Conservation (phyloP, 2,329 filamentous ascomycete species). For the Phyllosticta citriasiana region DNA sequence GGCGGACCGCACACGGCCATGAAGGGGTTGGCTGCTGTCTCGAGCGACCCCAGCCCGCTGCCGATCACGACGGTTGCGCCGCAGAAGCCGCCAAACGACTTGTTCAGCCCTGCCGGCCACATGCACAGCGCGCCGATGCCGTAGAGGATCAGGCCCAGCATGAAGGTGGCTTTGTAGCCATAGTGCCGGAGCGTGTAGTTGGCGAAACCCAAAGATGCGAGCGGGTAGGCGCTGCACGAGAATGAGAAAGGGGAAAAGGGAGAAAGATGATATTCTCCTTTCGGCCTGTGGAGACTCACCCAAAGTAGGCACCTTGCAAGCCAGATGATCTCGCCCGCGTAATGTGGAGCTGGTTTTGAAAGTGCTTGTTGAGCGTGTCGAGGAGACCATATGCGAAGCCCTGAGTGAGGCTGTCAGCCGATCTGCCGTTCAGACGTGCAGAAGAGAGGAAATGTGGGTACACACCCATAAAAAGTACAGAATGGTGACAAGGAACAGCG, state of each 20-base stretch:
- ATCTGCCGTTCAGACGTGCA: not conserved
- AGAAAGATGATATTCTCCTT: not conserved
- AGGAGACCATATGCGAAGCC: constrained; percentile 48
- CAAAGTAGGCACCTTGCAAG: constrained; percentile 41
- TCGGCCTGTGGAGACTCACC: constrained; percentile 12
- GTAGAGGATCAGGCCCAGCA: constrained; percentile 45
- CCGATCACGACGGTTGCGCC: constrained; percentile 48
- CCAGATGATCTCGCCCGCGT: constrained; percentile 35
- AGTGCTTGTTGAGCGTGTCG: constrained; percentile 44
- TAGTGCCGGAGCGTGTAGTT: constrained; percentile 41
- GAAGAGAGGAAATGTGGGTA: constrained; percentile 10
- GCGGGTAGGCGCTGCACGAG: constrained; percentile 32
- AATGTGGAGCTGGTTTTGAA: constrained; percentile 35
- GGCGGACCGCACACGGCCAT: constrained; percentile 48
- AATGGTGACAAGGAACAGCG: constrained; percentile 55
- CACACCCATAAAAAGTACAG: constrained; percentile 57
- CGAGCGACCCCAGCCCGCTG: constrained; percentile 43
- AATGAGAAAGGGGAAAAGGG: not conserved
- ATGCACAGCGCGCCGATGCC: constrained; percentile 48
- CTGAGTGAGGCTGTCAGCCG: constrained; percentile 14
- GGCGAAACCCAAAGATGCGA: constrained; percentile 38
- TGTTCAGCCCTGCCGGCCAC: constrained; percentile 48
- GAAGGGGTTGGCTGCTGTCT: constrained; percentile 49
- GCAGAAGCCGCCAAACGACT: constrained; percentile 51
- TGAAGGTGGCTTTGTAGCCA: constrained; percentile 38